Percentiles rank a stretch among this genome's conserved stretches.
These are phyloP conservation scores for Phytophthora melonis DNA, from an alignment of 352 stramenopile genomes.

Conservation along the genomic window DNA sequence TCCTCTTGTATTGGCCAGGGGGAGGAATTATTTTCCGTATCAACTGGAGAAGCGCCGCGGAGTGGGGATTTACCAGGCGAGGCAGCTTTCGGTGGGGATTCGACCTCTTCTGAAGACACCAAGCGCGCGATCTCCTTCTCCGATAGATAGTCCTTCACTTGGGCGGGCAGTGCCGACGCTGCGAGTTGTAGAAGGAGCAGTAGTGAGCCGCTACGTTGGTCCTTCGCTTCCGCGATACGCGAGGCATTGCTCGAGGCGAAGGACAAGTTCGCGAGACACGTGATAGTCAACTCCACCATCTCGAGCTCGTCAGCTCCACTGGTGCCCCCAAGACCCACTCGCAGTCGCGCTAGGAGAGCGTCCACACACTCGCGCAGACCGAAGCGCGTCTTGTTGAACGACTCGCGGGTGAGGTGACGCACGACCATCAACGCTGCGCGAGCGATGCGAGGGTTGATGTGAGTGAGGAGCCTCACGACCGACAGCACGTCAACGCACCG, in stretches of 20 bases:
- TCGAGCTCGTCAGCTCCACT: conserved; percentile 65
- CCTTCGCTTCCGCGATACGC: conserved; percentile 48
- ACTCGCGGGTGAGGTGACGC: conserved; percentile 74
- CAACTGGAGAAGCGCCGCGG: neutral
- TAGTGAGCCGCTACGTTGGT: conserved; percentile 39
- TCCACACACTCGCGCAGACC: conserved; percentile 64
- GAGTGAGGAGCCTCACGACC: conserved; percentile 68
- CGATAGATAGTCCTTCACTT: conserved; percentile 62
- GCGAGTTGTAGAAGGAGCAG: conserved; percentile 60
- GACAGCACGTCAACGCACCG: conserved; percentile 71
- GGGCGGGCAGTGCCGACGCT: conserved; percentile 44
- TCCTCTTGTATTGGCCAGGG: conserved; percentile 3
- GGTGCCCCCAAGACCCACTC: conserved; percentile 26
- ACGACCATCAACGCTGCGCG: conserved; percentile 64
- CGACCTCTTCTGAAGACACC: conserved; percentile 4
- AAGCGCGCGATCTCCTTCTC: conserved; percentile 30
- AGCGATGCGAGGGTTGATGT: conserved; percentile 68
- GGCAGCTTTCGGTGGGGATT: neutral
- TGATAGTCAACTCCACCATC: conserved; percentile 70
- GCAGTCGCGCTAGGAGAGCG: conserved; percentile 56
- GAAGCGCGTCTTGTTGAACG: conserved; percentile 84
- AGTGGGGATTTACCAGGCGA: conserved; percentile 6
- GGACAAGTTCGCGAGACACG: conserved; percentile 73
- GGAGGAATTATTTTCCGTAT: conserved; percentile 6
- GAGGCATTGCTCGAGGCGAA: conserved; percentile 58